Conservation (phyloP, 352 stramenopile genomes). For the Pythium sukuiense region DNA sequence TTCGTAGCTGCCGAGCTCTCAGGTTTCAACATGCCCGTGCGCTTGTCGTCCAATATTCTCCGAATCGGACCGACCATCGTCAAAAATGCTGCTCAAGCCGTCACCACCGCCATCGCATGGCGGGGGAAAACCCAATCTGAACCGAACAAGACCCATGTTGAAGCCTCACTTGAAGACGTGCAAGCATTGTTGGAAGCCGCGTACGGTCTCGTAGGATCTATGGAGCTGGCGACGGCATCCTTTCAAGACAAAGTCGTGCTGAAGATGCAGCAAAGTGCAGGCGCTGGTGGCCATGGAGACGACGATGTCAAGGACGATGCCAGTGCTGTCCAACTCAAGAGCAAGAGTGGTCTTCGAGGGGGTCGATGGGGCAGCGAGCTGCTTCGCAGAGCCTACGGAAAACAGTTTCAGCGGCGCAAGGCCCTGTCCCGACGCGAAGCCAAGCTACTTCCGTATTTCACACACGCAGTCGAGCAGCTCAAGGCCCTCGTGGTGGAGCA, state of each 20-base stretch:
- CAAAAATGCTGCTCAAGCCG: slow-evolving; percentile 13
- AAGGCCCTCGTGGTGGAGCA: slow-evolving; percentile 28
- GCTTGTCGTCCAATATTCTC: slow-evolving; percentile 32
- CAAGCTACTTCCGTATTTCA: slow-evolving; percentile 65
- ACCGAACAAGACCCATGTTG: slow-evolving; percentile 15
- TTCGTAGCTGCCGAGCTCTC: slow-evolving; percentile 50
- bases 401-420: slow-evolving; percentile 53
- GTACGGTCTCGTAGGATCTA: slow-evolving; percentile 32
- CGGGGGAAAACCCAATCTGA: slow-evolving; percentile 6
- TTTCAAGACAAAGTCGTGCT: slow-evolving; percentile 69
- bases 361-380: slow-evolving; percentile 53
- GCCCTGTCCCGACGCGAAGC: slow-evolving; percentile 55
- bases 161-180: slow-evolving; percentile 42
- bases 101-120: slow-evolving; percentile 18
- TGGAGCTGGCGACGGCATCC: slow-evolving; percentile 40
- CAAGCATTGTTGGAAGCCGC: slow-evolving; percentile 41
- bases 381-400: slow-evolving; percentile 54
- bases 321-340: neutral
- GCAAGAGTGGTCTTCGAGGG: neutral
- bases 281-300: neutral
- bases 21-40: slow-evolving; percentile 53
- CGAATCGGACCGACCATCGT: slow-evolving; percentile 14
- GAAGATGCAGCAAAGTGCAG: slow-evolving; percentile 54
- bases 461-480: slow-evolving; percentile 59
- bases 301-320: neutral